Conservation (phyloP, 345 rosid genomes). For the Jatropha curcas region DNA sequence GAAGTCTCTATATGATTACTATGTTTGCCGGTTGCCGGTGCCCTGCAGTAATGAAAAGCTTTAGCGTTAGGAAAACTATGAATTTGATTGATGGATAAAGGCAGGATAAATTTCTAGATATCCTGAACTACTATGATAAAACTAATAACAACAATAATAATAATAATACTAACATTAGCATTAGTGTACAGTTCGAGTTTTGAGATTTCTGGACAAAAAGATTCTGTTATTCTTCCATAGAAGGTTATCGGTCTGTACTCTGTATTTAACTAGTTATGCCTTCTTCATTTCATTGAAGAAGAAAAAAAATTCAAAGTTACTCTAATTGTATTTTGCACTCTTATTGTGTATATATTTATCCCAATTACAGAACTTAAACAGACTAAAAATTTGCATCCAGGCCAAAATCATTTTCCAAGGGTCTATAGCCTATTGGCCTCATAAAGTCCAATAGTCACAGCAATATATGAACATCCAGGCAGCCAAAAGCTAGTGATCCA, state of each 20-base stretch:
- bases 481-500: neutral
- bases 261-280: neutral
- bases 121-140: neutral
- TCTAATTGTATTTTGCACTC: neutral
- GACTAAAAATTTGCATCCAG: neutral
- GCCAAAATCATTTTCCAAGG: neutral
- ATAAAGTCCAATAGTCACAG: too few relatives aligned
- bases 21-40: conserved; percentile 1
- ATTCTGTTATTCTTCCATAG: neutral
- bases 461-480: neutral
- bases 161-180: too few relatives aligned
- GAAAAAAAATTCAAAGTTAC: neutral
- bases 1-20: neutral
- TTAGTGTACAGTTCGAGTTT: too few relatives aligned
- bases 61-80: neutral
- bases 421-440: neutral
- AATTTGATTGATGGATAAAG: neutral
- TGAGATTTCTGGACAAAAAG: neutral
- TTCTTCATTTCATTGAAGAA: neutral
- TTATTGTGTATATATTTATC: too few relatives aligned
- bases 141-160: neutral
- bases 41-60: conserved; percentile 13
- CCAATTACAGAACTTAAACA: neutral
- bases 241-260: too few relatives aligned
- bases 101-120: neutral